These are phyloP conservation scores for Atkinsonella texensis DNA, from an alignment of 2,329 filamentous ascomycete genomes.

Conservation along the genomic window DNA sequence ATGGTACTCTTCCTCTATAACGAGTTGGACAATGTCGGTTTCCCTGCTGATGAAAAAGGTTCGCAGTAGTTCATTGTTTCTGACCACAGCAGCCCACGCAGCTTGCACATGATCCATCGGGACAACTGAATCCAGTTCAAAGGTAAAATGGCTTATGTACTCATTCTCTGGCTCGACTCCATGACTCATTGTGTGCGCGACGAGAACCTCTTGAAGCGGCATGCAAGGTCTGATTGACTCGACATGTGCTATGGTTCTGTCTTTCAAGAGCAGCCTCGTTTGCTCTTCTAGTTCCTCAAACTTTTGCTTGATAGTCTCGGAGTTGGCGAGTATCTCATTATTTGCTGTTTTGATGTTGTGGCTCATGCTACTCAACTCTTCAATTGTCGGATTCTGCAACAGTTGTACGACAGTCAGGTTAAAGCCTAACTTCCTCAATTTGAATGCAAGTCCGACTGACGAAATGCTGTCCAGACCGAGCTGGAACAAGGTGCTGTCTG, in stretches of 20 bases:
- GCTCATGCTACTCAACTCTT: conserved; percentile 16
- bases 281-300: neutral
- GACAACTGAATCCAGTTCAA: conserved; percentile 14
- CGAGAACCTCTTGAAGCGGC: conserved; percentile 11
- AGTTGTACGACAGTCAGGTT: conserved; percentile 21
- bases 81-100: conserved; percentile 14
- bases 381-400: conserved; percentile 20
- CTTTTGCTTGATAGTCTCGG: neutral
- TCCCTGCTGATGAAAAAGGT: conserved; percentile 18
- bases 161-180: conserved; percentile 15
- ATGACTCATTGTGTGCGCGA: conserved; percentile 21
- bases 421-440: conserved; percentile 20
- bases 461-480: conserved; percentile 25
- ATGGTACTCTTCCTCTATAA: conserved; percentile 10
- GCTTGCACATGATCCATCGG: conserved; percentile 10
- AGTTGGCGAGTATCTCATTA: neutral
- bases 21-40: conserved; percentile 18
- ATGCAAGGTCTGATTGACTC: conserved; percentile 9
- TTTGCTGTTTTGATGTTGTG: neutral
- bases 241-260: neutral
- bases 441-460: conserved; percentile 23
- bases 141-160: conserved; percentile 22
- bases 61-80: conserved; percentile 18
- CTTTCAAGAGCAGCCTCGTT: neutral
- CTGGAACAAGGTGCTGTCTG: conserved; percentile 17